Evolutionary conservation across 176 grass and related monocot species (phyloP), one percentile per base, ranked within the genome.

Genomic region (Avena sativa): DNA sequence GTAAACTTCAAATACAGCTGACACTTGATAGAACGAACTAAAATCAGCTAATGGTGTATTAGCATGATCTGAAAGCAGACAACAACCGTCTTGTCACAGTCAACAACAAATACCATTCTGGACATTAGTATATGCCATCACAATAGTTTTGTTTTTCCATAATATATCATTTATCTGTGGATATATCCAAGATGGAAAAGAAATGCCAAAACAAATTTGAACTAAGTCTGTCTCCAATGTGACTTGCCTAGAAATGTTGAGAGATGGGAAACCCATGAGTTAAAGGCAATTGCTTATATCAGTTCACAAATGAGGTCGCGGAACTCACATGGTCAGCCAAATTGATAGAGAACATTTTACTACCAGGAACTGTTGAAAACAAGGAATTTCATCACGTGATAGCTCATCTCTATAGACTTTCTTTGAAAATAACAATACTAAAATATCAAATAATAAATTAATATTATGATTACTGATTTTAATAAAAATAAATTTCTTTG

Each of bases 401-500:
- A 50, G 26, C 47, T 38, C 47, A 10, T 82, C 12, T 36, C 63
- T 20, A n/a, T 15, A 38, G 47, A 53, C 9, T 53, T 67, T 38
- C 23, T 53, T 69, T 53, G 16, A 19, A 69, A 23, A 62, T 19
- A 79, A 61, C 19, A 34, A 62, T 63, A 30, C 0, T n/a, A 16
- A 46, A 46, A 82, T 61, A 51, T 43, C n/a, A 8, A 44, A 44
- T 17, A 40, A 59, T 80, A 20, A 20, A 56, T 14, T 64, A 59
- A 0, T 36, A 68, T 36, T 85, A 20, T 68, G 49, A 49, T 75
- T 76, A 76, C 28, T 76, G 46, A 50, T 72, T 81, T 16, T 32
- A 50, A 13, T 59, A 78, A 71, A 71, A 83, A 73, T 44, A 34
- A 47, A 7, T n/a, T 43, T 44, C 6, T 48, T 62, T 15, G 73